phyloP scores from a whole-genome alignment of 257 asterid genomes.

The Plantago ovata region DNA sequence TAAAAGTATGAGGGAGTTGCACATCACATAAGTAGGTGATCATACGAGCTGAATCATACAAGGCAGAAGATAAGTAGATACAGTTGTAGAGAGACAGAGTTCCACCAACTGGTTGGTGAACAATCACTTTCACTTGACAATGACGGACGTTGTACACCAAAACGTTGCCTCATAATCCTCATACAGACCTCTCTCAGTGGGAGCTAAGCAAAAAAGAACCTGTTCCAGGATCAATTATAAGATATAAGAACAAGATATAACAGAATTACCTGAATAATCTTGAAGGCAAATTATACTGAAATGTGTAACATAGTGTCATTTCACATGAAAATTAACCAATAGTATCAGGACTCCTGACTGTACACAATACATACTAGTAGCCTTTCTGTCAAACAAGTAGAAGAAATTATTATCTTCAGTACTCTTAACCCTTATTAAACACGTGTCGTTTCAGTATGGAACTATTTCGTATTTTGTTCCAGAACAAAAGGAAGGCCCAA shows the following conservation, averaged over 20 bases:
- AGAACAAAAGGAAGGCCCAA: too few species aligned
- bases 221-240: slow-evolving; percentile 35
- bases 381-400: too few species aligned
- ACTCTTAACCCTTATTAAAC: too few species aligned
- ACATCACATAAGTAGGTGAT: slow-evolving; percentile 38
- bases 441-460: too few species aligned
- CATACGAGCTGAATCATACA: slow-evolving; percentile 66
- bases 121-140: slow-evolving; percentile 89
- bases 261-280: slow-evolving; percentile 11
- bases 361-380: too few species aligned
- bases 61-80: slow-evolving; percentile 72
- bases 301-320: too few species aligned
- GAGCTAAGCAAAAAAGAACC: slow-evolving; percentile 97
- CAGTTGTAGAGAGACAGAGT: slow-evolving; percentile 74
- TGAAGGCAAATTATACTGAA: slow-evolving; percentile 8
- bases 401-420: too few species aligned
- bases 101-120: slow-evolving; percentile 61
- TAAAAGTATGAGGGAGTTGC: background rate
- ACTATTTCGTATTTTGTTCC: too few species aligned
- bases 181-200: slow-evolving; percentile 92
- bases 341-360: too few species aligned
- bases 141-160: slow-evolving; percentile 87
- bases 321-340: too few species aligned
- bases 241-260: slow-evolving; percentile 14
- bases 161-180: slow-evolving; percentile 98